A percentile compares a stretch with the other conserved stretches of the same genome.
These are phyloP conservation scores for Dictyostelium brefeldianum DNA, from an alignment of 78 protist genomes.

Conservation along the genomic window DNA sequence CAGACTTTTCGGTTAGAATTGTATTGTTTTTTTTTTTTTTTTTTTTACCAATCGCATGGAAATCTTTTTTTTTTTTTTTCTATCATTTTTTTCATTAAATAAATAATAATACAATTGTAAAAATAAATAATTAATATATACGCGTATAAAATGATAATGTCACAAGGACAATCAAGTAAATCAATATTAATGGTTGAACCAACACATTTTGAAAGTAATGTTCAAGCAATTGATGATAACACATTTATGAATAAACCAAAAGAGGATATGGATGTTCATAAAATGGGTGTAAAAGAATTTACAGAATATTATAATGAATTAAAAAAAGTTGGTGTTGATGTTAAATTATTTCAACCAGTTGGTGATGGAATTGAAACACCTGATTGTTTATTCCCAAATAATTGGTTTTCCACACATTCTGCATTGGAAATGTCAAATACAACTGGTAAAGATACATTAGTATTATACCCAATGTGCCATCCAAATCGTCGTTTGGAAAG, in stretches of 20 bases:
- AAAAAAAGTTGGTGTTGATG: slow-evolving; percentile 3
- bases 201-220: slow-evolving; percentile 61
- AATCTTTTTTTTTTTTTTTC: not conserved
- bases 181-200: slow-evolving; percentile 69
- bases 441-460: slow-evolving; percentile 4
- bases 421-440: not conserved
- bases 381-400: slow-evolving; percentile 78
- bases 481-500: slow-evolving; percentile 68
- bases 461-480: slow-evolving; percentile 72
- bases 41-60: not conserved
- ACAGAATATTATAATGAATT: slow-evolving; percentile 37
- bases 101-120: not conserved
- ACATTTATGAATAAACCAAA: slow-evolving; percentile 66
- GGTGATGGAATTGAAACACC: slow-evolving; percentile 77
- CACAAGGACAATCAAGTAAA: slow-evolving; percentile 52
- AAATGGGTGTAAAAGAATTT: slow-evolving; percentile 24
- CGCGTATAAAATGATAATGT: not conserved
- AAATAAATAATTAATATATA: no score
- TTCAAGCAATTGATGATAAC: slow-evolving; percentile 70
- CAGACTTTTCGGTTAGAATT: no score
- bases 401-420: slow-evolving; percentile 80
- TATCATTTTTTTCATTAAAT: not conserved
- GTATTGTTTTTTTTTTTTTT: no score
- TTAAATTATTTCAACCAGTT: slow-evolving; percentile 33
- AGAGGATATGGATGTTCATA: slow-evolving; percentile 24